Base-by-base conservation (phyloP, 208 protist species). In the Leishmania tarentolae region DNA sequence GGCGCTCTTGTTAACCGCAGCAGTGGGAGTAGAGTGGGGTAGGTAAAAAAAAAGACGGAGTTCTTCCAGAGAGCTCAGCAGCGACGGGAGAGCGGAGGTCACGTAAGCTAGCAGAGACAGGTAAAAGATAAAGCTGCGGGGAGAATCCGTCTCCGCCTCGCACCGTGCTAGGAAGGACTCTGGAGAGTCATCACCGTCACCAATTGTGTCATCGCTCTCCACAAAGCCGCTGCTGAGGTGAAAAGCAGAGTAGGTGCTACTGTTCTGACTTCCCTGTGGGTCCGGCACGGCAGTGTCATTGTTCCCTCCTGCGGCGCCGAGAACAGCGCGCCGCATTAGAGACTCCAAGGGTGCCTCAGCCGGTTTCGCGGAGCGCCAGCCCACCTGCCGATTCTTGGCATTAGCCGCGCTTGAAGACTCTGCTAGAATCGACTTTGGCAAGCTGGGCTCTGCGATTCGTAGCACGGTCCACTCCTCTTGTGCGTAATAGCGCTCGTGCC, bases 51-150 rank as follows among this genome's bases (percentile, higher is more conserved):
- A 86, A 5, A 75, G 68, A 15, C 59, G 72, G 65, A 86, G 73
- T 75, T 82, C 82, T 28, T 59, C 73, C 19, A 86, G 68, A 3
- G 78, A 82, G 66, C 46, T 42, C 11, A 86, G 78, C 40, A 82
- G 72, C 35, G 77, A 68, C 50, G 82, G 82, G 31, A 86, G 74
- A n/a, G 82, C 82, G 28, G 82, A 78, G 17, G 82, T 81, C 35
- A 82, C 66, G 47, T 86, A 86, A 1, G 82, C 82, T 24, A 86
- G 63, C 2, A 86, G 65, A 19, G 82, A 82, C 11, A 86, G 82
- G 35, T 82, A 86, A n/a, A 86, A 86, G 24, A 82, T 3, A 37
- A 82, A 86, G 74, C 52, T 76, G 66, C 82, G 82, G 1, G 82
- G 82, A 19, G 82, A 82, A 21, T 40, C 28, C 0, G 56, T 6